Base-by-base conservation (phyloP, 2,329 filamentous ascomycete species). In the Metarhizium rileyi region DNA sequence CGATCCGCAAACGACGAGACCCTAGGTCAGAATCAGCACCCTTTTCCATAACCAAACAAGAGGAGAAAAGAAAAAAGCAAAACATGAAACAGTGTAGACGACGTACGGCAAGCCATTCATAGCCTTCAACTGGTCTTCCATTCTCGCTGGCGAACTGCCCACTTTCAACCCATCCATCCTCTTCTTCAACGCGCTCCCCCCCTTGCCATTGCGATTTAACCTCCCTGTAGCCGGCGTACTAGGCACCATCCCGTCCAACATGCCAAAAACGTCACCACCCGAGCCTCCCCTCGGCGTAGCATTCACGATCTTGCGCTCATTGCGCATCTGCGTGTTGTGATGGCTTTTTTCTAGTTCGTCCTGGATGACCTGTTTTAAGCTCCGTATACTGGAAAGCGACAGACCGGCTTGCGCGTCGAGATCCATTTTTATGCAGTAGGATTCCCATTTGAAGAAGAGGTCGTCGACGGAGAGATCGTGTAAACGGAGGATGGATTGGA, bases 401-500 rank as follows among this genome's bases (percentile, higher is more conserved):
- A 70, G 50, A 53, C 87, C 70, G 5, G 28, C 27, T 53, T 83
- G 83, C 50, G 89, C 86, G 50, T 94, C 88, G 44, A 81, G 72
- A 23, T 90, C 88, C 83, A 97, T 90, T 68, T 91, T 95, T 64
- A 98, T 85, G 67, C 87, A 90, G 74, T 96, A 97, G 0, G 90
- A 91, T 67, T 98, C 93, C 93, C 93, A 98, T 76, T 97, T 97
- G 80, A 89, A 96, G 68, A 89, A 96, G 25, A 97, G 75, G 64
- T 97, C 93, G 65, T 97, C 84, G 30, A 83, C 76, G 16, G 83
- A 80, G 53, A 97, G 78, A 44, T 81, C 82, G 69, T 96, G 88
- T 52, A 97, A 75, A 49, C 84, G 83, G 70, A 93, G 78, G 64
- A 95, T 94, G 51, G 89, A 94, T 63, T 86, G 78, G 57, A 98